Conservation (phyloP, 2,329 filamentous ascomycete genomes). For the Calonectria pseudoreteaudii region DNA sequence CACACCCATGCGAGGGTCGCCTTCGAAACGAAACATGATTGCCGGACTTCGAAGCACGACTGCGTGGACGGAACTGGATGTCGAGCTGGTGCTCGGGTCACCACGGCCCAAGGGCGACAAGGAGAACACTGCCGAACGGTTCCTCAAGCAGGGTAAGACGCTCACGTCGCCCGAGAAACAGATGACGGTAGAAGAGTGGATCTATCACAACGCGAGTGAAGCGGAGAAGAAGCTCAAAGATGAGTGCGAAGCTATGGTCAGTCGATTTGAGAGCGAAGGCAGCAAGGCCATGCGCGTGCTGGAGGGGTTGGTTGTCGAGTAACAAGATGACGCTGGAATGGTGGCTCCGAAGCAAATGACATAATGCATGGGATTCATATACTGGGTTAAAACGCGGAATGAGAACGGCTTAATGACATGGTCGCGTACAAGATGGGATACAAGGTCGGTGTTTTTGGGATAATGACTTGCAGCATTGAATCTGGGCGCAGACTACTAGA, state of each 20-base stretch:
- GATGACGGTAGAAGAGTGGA: slow-evolving; percentile 97
- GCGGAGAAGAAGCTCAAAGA: slow-evolving; percentile 83
- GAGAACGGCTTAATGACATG: slow-evolving; percentile 19
- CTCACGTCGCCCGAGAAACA: slow-evolving; percentile 82
- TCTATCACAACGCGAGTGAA: slow-evolving; percentile 81
- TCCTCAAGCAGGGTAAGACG: slow-evolving; percentile 67
- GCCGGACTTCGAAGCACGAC: slow-evolving; percentile 66
- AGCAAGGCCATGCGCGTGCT: slow-evolving; percentile 80
- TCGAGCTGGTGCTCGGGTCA: slow-evolving; percentile 76
- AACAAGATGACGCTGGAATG: slow-evolving; percentile 28
- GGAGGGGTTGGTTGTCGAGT: slow-evolving; percentile 75
- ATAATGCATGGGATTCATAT: slow-evolving; percentile 11
- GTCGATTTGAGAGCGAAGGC: slow-evolving; percentile 85
- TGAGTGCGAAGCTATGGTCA: slow-evolving; percentile 87
- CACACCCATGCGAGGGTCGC: slow-evolving; percentile 66
- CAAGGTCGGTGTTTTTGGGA: slow-evolving; percentile 24
- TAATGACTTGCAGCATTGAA: slow-evolving; percentile 18
- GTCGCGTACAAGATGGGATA: slow-evolving; percentile 8
- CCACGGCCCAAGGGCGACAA: slow-evolving; percentile 58
- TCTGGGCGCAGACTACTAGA: slow-evolving; percentile 5
- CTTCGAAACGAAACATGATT: slow-evolving; percentile 71
- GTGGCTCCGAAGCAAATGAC: neutral
- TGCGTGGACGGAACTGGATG: slow-evolving; percentile 80
- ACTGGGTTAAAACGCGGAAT: slow-evolving; percentile 1
- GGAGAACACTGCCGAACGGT: slow-evolving; percentile 63